Evolutionary conservation across 1,284 basidiomycete genomes (phyloP).

Genomic region (Filobasidium uniguttulatum): DNA sequence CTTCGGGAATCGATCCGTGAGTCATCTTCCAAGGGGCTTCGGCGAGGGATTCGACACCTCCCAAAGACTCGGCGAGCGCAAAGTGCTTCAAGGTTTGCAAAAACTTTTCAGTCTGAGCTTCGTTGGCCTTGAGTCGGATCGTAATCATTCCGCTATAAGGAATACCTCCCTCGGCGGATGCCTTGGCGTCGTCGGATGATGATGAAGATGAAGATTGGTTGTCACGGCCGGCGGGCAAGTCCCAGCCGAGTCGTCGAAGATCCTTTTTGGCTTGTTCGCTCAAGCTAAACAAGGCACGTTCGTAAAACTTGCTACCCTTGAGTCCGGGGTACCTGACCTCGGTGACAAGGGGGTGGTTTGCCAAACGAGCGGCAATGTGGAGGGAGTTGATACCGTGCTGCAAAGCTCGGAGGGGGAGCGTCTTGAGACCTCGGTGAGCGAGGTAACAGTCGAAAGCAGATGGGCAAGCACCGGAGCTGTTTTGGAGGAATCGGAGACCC

Average conservation of each 20-base stretch:
- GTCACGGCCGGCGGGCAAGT: constrained; percentile 22
- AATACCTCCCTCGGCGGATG: constrained; percentile 42
- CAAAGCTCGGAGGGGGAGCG: constrained; percentile 71
- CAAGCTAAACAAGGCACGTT: constrained; percentile 48
- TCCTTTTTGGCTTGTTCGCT: constrained; percentile 57
- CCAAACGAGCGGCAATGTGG: constrained; percentile 54
- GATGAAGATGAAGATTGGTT: constrained; percentile 22
- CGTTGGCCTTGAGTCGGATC: constrained; percentile 42
- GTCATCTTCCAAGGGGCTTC: constrained; percentile 77
- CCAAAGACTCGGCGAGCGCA: constrained; percentile 75
- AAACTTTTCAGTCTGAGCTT: constrained; percentile 51
- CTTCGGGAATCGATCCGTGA: constrained; percentile 49
- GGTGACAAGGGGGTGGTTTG: constrained; percentile 47
- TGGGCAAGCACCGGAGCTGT: constrained; percentile 69
- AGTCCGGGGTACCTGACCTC: constrained; percentile 80
- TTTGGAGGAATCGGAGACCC: constrained; percentile 76
- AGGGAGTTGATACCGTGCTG: constrained; percentile 76
- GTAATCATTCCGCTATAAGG: constrained; percentile 54
- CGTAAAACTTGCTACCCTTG: constrained; percentile 46
- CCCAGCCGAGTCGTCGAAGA: constrained; percentile 41
- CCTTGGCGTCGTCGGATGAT: constrained; percentile 13
- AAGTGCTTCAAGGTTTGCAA: constrained; percentile 57
- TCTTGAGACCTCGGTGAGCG: constrained; percentile 81
- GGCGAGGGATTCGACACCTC: constrained; percentile 80
- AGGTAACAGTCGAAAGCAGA: constrained; percentile 85